These are phyloP conservation scores for Phycomyces nitens DNA, from an alignment of 192 early-diverging fungal species.

Conservation along the genomic window DNA sequence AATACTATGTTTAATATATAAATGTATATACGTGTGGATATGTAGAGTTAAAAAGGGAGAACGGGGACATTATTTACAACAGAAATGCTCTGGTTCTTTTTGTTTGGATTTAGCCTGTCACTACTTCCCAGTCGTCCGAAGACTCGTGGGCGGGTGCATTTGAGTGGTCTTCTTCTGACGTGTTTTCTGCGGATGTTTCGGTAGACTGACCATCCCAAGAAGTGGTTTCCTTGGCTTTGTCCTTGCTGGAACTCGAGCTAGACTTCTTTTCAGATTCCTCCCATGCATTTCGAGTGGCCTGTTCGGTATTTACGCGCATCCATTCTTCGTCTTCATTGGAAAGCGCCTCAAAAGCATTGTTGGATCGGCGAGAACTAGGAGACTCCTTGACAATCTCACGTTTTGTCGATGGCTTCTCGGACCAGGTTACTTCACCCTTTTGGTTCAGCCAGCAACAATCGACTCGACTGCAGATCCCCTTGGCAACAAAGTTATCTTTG, in stretches of 20 bases:
- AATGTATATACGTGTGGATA: not conserved
- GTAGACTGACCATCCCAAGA: no score
- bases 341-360: not conserved
- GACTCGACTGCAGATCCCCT: conserved; percentile 18
- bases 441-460: conserved; percentile 58
- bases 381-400: not conserved
- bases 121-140: not conserved
- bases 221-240: no score
- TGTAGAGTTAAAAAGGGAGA: no score
- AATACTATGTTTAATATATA: conserved; percentile 2
- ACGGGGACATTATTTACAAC: no score
- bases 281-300: not conserved
- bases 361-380: not conserved
- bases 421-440: conserved; percentile 46
- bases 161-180: not conserved
- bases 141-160: not conserved
- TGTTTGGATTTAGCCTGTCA: not conserved
- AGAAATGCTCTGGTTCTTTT: not conserved
- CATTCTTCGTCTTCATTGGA: not conserved
- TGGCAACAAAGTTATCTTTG: conserved; percentile 33
- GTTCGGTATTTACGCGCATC: not conserved
- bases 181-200: no score
- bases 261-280: not conserved
- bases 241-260: no score
- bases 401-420: conserved; percentile 12